Evolutionary conservation across 2,329 filamentous ascomycete species (phyloP), one percentile per base, ranked within the genome.

Genomic region (Colletotrichum simmondsii): DNA sequence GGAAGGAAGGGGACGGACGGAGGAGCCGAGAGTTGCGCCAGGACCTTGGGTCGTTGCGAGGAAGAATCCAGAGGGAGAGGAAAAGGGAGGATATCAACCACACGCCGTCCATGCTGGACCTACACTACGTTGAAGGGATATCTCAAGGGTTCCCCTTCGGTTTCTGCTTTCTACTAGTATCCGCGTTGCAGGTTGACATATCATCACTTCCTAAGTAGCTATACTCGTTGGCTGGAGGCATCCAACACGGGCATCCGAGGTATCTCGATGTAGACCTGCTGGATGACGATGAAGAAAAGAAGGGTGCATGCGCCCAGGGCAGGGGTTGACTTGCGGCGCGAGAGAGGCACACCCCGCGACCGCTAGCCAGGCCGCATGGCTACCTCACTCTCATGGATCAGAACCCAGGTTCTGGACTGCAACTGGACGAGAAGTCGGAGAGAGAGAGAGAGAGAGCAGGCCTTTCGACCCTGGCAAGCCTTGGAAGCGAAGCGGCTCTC

Each of bases 31-130:
- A 32, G 28, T 63, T 46, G 30, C 70, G 65, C 37, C 54, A 32
- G 52, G 63, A 60, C 60, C 24, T 64, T 46, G 52, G 56, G 32
- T 53, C 32, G n/a, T 42, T 49, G 56, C 35, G 32, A 65, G 49
- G 49, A 70, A 72, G 70, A 73, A 73, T 73, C 66, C 30, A 24
- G 60, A 73, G 71, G 71, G 71, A 73, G 71, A 73, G 52, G 54
- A 30, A 65, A 70, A 73, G 71, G 71, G 67, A 73, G 70, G 54
- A 32, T 26, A 16, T 42, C 26, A 28, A 63, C 37, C 61, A 70
- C 54, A 53, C 46, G 62, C 35, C 14, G 32, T 46, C 32, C 19
- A 53, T 19, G 16, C 24, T 53, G 49, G 30, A 69, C 54, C 32
- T 56, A 49, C 30, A 35, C 53, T 61, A 49, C 49, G 59, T 49